Percentiles rank a stretch among this genome's conserved stretches.
Conservation (phyloP, 331 rosid species). For the Dryas integrifolia region DNA sequence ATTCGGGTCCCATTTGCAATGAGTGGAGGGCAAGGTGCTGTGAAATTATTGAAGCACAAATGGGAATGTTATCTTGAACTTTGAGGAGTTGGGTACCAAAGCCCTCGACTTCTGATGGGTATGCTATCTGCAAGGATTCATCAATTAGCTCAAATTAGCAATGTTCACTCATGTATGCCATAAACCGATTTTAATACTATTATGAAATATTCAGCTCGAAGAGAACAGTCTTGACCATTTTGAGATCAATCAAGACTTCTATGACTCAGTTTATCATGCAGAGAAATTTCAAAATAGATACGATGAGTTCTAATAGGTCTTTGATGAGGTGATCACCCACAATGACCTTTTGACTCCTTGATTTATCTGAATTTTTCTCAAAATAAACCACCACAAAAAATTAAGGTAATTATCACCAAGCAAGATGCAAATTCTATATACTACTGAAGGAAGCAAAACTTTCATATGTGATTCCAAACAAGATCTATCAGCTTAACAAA, state of each 20-base stretch:
- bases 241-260: not conserved
- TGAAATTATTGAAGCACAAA: constrained; percentile 85
- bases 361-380: no score
- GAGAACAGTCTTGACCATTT: not conserved
- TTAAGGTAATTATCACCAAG: no score
- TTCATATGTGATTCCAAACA: not conserved
- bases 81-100: constrained; percentile 79
- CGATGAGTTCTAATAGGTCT: not conserved
- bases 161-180: not conserved
- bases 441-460: not conserved
- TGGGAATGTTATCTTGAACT: constrained; percentile 98
- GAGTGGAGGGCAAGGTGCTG: constrained; percentile 87
- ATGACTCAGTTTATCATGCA: not conserved
- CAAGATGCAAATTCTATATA: not conserved
- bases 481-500: constrained; percentile 1
- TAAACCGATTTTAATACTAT: not conserved
- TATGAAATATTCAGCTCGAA: not conserved
- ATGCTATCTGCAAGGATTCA: constrained; percentile 73
- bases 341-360: no score
- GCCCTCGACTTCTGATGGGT: constrained; percentile 81
- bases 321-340: not conserved
- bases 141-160: constrained; percentile 9
- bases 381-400: no score
- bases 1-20: constrained; percentile 68
- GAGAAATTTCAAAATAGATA: not conserved